phyloP scores from a whole-genome alignment of 164 flowering plant species.

The Piper longum region DNA sequence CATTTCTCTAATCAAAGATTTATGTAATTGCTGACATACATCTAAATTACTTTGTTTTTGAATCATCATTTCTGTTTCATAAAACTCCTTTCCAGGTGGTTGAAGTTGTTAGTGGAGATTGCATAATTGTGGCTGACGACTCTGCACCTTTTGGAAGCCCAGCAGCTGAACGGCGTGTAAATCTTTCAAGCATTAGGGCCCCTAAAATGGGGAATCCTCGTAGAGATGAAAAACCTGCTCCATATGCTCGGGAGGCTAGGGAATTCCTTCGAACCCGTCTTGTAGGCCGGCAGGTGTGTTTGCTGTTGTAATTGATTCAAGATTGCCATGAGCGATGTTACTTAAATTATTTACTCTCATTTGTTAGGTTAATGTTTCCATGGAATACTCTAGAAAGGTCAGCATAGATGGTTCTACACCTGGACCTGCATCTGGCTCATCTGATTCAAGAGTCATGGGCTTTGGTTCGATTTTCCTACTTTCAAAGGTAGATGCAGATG shows the following conservation, averaged over 20 bases:
- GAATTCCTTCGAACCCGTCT: conserved; percentile 79
- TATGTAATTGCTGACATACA: background rate
- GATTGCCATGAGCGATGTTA: background rate
- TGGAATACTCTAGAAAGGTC: conserved; percentile 94
- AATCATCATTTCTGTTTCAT: background rate
- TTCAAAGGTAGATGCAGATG: conserved; percentile 48
- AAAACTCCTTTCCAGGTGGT: conserved; percentile 50
- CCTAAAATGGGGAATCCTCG: conserved; percentile 92
- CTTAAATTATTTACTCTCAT: background rate
- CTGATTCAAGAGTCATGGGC: conserved; percentile 86
- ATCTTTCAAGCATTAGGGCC: conserved; percentile 84
- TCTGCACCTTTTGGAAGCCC: conserved; percentile 80
- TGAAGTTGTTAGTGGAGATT: conserved; percentile 97
- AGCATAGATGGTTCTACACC: conserved; percentile 35
- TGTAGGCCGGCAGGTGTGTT: conserved; percentile 66
- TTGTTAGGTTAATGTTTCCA: conserved; percentile 67
- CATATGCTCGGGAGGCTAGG: conserved; percentile 89
- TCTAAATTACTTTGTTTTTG: background rate
- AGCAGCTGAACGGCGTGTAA: conserved; percentile 78
- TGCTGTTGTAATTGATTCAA: background rate
- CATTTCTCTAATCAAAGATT: background rate
- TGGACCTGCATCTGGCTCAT: conserved; percentile 25
- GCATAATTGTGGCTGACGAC: conserved; percentile 91
- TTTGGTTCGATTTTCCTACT: conserved; percentile 84
- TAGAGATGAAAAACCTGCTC: conserved; percentile 65